These are phyloP conservation scores for Colletotrichum shisoi DNA, from an alignment of 2,329 filamentous ascomycete genomes.

Conservation along the genomic window DNA sequence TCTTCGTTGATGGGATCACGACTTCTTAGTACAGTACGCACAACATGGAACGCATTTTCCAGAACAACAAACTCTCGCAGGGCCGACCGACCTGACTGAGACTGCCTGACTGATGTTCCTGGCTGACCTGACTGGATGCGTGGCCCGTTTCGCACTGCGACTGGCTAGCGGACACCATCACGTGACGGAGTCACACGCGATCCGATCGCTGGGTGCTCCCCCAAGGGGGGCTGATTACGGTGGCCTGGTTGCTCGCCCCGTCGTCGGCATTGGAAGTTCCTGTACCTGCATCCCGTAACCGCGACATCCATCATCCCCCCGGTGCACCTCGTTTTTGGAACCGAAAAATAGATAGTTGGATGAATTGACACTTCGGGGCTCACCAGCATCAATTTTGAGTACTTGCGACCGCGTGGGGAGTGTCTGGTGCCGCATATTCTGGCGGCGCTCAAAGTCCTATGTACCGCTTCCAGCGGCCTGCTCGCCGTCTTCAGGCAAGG, in stretches of 20 bases:
- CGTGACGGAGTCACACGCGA: constrained; percentile 31
- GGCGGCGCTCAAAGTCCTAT: constrained; percentile 21
- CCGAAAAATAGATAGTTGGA: constrained; percentile 28
- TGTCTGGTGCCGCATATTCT: not conserved
- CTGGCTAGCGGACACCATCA: constrained; percentile 11
- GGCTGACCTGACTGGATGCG: constrained; percentile 10
- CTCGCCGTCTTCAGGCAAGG: constrained; percentile 38
- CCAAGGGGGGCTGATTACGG: constrained; percentile 29
- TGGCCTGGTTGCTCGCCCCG: constrained; percentile 35
- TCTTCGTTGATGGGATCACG: not conserved
- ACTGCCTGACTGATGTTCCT: too few relatives aligned
- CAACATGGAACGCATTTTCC: constrained; percentile 7
- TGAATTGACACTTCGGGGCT: not conserved
- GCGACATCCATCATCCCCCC: constrained; percentile 24
- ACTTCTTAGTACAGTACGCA: not conserved
- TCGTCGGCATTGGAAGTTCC: constrained; percentile 36
- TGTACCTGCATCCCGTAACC: constrained; percentile 35
- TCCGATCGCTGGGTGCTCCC: constrained; percentile 34
- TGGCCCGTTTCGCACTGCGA: constrained; percentile 25
- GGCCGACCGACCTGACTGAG: too few relatives aligned
- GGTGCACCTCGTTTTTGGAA: constrained; percentile 32
- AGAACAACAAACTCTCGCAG: not conserved
- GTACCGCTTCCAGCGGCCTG: constrained; percentile 34
- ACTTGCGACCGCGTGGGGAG: constrained; percentile 16
- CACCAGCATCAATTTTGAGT: constrained; percentile 2